phyloP scores from a whole-genome alignment of 2,329 filamentous ascomycete species.

The Rhinocladiella similis region DNA sequence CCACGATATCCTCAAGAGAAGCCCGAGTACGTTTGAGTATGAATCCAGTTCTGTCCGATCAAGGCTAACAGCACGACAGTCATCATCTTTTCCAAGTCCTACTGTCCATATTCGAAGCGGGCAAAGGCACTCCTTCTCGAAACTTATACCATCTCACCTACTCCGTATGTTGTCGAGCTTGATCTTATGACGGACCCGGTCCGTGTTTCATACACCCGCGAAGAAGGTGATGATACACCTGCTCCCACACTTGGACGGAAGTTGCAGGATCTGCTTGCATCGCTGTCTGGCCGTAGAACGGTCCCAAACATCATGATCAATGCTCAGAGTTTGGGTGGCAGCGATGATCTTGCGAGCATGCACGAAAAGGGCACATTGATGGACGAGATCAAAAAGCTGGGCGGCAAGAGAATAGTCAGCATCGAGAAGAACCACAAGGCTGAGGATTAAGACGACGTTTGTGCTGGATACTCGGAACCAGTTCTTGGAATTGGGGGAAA shows the following conservation, averaged over 20 bases:
- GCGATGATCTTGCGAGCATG: constrained; percentile 78
- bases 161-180: constrained; percentile 86
- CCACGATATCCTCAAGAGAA: constrained; percentile 78
- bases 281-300: constrained; percentile 76
- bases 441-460: neutral
- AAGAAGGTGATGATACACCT: constrained; percentile 16
- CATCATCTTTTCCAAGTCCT: constrained; percentile 93
- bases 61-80: constrained; percentile 53
- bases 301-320: constrained; percentile 92
- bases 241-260: constrained; percentile 61
- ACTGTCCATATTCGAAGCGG: constrained; percentile 81
- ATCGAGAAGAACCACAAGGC: constrained; percentile 16
- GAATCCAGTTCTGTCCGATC: neutral
- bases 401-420: constrained; percentile 61
- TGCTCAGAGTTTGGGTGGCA: constrained; percentile 84
- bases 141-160: constrained; percentile 78
- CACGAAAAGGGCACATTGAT: constrained; percentile 67
- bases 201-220: constrained; percentile 15
- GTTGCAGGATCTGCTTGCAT: constrained; percentile 70
- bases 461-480: neutral
- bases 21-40: constrained; percentile 65
- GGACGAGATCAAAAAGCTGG: constrained; percentile 71
- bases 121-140: constrained; percentile 84
- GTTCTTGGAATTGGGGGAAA: neutral
- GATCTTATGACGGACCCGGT: constrained; percentile 62